These are phyloP conservation scores for Ruellia speciosa DNA, from an alignment of 305 asterid genomes.

Conservation along the genomic window DNA sequence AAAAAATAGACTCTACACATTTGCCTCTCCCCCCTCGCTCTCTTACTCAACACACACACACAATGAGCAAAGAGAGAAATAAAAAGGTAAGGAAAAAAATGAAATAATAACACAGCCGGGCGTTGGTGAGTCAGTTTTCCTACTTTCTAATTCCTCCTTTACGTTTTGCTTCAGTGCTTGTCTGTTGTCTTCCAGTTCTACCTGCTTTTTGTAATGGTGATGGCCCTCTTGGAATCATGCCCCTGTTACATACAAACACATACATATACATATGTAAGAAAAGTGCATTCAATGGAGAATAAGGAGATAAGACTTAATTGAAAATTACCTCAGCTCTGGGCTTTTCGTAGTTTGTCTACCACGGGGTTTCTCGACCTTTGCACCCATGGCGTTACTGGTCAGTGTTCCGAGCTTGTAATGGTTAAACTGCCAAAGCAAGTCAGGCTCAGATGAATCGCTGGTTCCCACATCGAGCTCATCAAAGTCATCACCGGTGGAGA, in stretches of 20 bases:
- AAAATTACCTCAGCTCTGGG: slow-evolving; percentile 47
- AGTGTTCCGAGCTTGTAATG: slow-evolving; percentile 37
- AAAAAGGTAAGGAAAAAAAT: too few relatives aligned
- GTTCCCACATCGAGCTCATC: slow-evolving; percentile 63
- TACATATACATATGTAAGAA: background rate
- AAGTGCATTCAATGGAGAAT: background rate
- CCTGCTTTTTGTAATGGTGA: slow-evolving; percentile 55
- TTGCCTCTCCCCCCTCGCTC: too few relatives aligned
- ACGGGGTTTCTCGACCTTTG: slow-evolving; percentile 32
- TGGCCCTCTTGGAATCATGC: slow-evolving; percentile 52
- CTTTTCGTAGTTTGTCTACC: slow-evolving; percentile 32
- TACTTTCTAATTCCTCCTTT: slow-evolving; percentile 62
- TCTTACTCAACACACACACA: too few relatives aligned
- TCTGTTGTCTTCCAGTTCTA: slow-evolving; percentile 37
- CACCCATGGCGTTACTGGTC: slow-evolving; percentile 32
- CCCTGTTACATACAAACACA: slow-evolving; percentile 8
- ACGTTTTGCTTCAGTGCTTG: slow-evolving; percentile 44
- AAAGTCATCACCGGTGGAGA: slow-evolving; percentile 32
- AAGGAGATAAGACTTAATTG: background rate
- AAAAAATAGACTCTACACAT: too few relatives aligned
- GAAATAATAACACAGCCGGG: background rate
- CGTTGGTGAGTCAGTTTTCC: slow-evolving; percentile 5
- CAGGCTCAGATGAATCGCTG: slow-evolving; percentile 68
- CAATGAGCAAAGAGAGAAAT: too few relatives aligned
- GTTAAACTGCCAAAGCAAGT: slow-evolving; percentile 60